Percentiles rank a stretch among this genome's conserved stretches.
Conservation (phyloP, 805 yeast species). For the Candida sonorensis region DNA sequence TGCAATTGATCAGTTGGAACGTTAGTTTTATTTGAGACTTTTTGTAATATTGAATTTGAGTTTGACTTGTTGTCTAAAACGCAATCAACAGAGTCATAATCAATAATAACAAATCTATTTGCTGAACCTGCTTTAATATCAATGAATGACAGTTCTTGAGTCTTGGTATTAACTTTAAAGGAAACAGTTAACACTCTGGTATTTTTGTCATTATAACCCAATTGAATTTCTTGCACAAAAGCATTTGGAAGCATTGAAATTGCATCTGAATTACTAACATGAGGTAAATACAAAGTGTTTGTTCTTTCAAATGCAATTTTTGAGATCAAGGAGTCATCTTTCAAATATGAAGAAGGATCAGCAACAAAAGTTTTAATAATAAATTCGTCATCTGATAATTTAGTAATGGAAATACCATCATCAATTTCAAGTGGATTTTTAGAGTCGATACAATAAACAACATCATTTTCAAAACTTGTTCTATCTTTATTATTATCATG, state of each 20-base stretch:
- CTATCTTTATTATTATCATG: constrained; percentile 23
- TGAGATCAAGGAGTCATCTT: constrained; percentile 31
- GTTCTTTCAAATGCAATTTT: constrained; percentile 55
- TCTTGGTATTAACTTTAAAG: constrained; percentile 24
- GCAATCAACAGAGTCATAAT: constrained; percentile 59
- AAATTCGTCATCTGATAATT: constrained; percentile 22
- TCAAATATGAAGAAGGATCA: constrained; percentile 70
- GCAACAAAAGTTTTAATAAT: constrained; percentile 72
- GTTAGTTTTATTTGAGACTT: constrained; percentile 2
- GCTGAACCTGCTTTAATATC: constrained; percentile 35
- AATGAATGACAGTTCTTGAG: constrained; percentile 11
- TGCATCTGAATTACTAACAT: constrained; percentile 30
- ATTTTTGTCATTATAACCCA: constrained; percentile 39
- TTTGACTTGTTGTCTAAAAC: constrained; percentile 29
- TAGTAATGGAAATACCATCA: constrained; percentile 72
- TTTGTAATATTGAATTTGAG: constrained; percentile 3
- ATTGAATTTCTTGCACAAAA: constrained; percentile 36
- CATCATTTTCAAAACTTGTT: constrained; percentile 31
- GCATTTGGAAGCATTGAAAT: constrained; percentile 65
- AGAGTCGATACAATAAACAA: constrained; percentile 80
- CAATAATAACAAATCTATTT: constrained; percentile 41
- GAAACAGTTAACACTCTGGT: constrained; percentile 41
- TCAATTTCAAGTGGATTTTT: constrained; percentile 83
- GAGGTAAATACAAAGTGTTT: constrained; percentile 66
- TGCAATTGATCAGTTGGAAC: constrained; percentile 6